A percentile compares a stretch with the other conserved stretches of the same genome.
phyloP scores from a whole-genome alignment of 371 early-diverging fungal genomes.

The Nematocida homosporus region DNA sequence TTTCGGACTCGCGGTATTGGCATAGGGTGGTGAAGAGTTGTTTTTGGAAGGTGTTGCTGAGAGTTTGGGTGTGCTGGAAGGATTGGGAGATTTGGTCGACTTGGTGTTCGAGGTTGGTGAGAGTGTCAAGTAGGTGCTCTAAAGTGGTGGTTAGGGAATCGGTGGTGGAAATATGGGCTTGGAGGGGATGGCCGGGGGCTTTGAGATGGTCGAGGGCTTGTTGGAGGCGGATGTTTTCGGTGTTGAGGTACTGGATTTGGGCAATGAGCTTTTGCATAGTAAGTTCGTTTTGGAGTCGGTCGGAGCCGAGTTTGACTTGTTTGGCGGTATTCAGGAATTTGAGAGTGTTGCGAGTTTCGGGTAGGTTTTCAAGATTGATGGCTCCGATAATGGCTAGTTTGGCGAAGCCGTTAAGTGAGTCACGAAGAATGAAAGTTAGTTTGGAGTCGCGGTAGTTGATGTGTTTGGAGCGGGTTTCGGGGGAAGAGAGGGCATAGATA shows the following conservation, averaged over 20 bases:
- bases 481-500: constrained; percentile 70
- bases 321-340: constrained; percentile 62
- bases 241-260: constrained; percentile 54
- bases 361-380: constrained; percentile 58
- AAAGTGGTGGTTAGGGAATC: too few species aligned
- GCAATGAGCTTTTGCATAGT: constrained; percentile 58
- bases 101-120: too few species aligned
- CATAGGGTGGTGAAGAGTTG: background rate
- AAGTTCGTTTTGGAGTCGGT: constrained; percentile 55
- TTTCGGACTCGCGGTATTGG: background rate
- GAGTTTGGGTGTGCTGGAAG: background rate
- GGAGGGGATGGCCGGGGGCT: too few species aligned
- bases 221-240: constrained; percentile 56
- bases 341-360: constrained; percentile 64
- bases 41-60: background rate
- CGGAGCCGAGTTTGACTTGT: constrained; percentile 64
- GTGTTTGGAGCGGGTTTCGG: constrained; percentile 69
- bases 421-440: constrained; percentile 72
- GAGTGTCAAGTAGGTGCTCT: too few species aligned
- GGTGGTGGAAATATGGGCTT: too few species aligned
- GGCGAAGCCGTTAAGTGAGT: constrained; percentile 73
- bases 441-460: constrained; percentile 74
- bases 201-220: background rate
- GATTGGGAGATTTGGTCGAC: too few species aligned
- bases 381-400: constrained; percentile 72